Conservation (phyloP, 371 early-diverging fungal genomes). For the Entomophthora muscae region DNA sequence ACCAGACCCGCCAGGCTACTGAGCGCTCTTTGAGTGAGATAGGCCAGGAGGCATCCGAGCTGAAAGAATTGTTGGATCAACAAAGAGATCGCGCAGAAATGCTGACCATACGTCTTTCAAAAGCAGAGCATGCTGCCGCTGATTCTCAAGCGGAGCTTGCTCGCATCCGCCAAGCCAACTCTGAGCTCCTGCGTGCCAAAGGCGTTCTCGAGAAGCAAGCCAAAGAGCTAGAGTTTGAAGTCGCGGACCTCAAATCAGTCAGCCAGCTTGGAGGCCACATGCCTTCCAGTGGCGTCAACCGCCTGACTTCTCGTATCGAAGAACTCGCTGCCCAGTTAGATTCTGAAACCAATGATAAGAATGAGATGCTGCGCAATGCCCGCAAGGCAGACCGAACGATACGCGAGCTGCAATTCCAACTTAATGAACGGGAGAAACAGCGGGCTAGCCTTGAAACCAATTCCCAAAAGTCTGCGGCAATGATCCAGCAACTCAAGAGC, state of each 20-base stretch:
- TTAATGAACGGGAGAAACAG: constrained; percentile 51
- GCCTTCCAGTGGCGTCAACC: constrained; percentile 25
- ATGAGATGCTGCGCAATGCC: constrained; percentile 27
- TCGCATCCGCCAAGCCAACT: constrained; percentile 38
- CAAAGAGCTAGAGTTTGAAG: constrained; percentile 47
- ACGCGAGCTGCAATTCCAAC: constrained; percentile 66
- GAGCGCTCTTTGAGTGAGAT: constrained; percentile 29
- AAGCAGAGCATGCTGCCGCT: constrained; percentile 31
- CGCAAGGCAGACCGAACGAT: constrained; percentile 56
- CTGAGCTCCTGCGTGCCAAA: constrained; percentile 41
- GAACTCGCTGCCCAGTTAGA: constrained; percentile 45
- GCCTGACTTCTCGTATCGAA: constrained; percentile 40
- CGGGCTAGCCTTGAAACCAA: constrained; percentile 50
- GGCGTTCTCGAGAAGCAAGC: constrained; percentile 49
- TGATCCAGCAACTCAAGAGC: constrained; percentile 37
- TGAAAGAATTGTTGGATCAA: constrained; percentile 51
- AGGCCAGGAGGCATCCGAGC: constrained; percentile 31
- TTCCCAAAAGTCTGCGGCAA: constrained; percentile 40
- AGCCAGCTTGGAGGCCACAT: constrained; percentile 18
- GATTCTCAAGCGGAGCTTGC: constrained; percentile 37
- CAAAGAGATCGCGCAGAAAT: constrained; percentile 28
- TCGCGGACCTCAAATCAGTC: constrained; percentile 52
- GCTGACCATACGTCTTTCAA: constrained; percentile 35
- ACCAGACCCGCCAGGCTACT: constrained; percentile 34
- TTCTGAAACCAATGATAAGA: constrained; percentile 35